phyloP scores from a whole-genome alignment of 1,284 basidiomycete species.

The Puccinia hordei region DNA sequence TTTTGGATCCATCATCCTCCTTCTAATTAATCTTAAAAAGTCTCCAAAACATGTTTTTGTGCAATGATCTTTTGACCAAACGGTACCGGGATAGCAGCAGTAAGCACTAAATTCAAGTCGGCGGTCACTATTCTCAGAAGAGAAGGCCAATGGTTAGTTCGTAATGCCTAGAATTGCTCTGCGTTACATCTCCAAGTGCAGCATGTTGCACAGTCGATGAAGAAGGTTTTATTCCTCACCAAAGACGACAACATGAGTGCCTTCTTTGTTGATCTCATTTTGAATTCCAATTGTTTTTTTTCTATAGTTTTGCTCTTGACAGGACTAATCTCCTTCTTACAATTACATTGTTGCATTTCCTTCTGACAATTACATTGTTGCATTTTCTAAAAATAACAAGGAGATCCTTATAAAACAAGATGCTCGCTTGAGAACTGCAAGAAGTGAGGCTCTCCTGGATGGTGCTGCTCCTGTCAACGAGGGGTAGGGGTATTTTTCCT shows the following conservation, averaged over 20 bases:
- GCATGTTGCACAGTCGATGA: constrained; percentile 41
- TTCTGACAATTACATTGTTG: background rate
- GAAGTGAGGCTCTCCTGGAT: background rate
- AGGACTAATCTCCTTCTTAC: background rate
- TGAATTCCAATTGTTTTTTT: background rate
- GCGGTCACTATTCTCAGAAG: background rate
- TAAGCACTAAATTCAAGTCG: constrained; percentile 22
- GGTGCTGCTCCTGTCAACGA: background rate
- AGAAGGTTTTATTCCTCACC: constrained; percentile 21
- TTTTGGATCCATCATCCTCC: no score
- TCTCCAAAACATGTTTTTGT: constrained; percentile 46
- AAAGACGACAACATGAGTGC: constrained; percentile 14
- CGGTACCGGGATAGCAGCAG: constrained; percentile 45
- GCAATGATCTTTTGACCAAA: constrained; percentile 42
- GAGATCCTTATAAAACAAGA: background rate
- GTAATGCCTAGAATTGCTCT: constrained; percentile 37
- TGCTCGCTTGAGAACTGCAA: constrained; percentile 9
- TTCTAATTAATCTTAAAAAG: background rate
- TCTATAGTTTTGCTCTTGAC: background rate
- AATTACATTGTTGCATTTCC: no score
- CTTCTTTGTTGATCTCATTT: background rate
- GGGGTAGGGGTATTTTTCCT: background rate
- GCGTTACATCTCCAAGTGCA: constrained; percentile 44
- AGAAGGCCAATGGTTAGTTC: background rate
- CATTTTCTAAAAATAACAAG: background rate